These are phyloP conservation scores for Ascochyta clinopodiicola DNA, from an alignment of 2,329 filamentous ascomycete genomes.

Conservation along the genomic window DNA sequence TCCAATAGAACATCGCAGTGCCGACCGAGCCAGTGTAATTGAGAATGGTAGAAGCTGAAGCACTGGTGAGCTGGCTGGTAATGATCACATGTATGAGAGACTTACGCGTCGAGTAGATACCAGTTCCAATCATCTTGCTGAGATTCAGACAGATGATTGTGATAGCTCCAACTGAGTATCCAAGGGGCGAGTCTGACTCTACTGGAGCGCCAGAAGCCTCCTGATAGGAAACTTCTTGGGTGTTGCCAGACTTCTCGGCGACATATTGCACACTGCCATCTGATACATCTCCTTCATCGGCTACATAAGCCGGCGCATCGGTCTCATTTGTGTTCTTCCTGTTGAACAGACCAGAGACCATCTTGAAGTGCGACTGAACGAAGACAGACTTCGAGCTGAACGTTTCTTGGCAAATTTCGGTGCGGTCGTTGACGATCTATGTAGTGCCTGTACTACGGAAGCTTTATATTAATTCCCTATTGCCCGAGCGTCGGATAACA, in stretches of 20 bases:
- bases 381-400: not conserved
- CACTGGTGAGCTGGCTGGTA: not conserved
- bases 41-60: constrained; percentile 64
- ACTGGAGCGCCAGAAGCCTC: constrained; percentile 69
- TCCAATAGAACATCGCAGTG: constrained; percentile 68
- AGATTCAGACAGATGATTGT: constrained; percentile 68
- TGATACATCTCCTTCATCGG: constrained; percentile 21
- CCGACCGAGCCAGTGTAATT: constrained; percentile 67
- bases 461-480: not conserved
- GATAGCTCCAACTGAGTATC: constrained; percentile 63
- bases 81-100: constrained; percentile 7
- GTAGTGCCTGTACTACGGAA: not conserved
- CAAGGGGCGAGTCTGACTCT: constrained; percentile 64
- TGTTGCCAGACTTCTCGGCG: constrained; percentile 57
- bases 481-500: not conserved
- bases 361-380: not conserved
- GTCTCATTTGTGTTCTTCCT: not conserved
- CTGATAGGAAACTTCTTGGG: constrained; percentile 60
- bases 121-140: constrained; percentile 68
- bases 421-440: not conserved
- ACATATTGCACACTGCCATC: constrained; percentile 55
- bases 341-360: constrained; percentile 8
- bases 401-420: not conserved
- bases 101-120: constrained; percentile 70
- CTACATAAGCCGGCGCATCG: not conserved